Evolutionary conservation across 75 land plant species (phyloP).

Genomic region (Selaginella moellendorffii): DNA sequence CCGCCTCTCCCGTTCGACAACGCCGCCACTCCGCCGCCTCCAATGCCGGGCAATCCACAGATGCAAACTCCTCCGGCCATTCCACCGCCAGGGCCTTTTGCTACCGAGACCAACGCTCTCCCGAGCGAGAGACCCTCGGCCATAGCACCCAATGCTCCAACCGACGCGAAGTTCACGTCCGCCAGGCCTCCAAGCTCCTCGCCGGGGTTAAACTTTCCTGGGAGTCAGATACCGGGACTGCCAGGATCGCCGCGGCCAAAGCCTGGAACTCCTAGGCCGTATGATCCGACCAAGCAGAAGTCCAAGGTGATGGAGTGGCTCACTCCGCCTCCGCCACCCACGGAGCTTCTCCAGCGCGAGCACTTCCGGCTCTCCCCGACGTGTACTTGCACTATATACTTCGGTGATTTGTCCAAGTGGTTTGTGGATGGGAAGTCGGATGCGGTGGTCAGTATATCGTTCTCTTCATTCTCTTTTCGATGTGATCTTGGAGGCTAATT

Average conservation of each 20-base stretch:
- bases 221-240: not conserved
- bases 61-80: not conserved
- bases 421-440: constrained; percentile 16
- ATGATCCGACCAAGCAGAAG: not conserved
- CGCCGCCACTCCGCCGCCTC: not conserved
- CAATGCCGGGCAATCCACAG: not conserved
- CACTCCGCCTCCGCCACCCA: not conserved
- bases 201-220: not conserved
- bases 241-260: not conserved
- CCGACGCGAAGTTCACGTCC: not conserved
- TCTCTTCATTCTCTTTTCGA: too few relatives aligned
- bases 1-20: not conserved
- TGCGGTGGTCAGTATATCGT: constrained; percentile 18
- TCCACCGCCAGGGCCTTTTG: not conserved
- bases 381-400: not conserved
- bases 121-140: not conserved
- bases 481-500: not conserved
- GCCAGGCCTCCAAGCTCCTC: not conserved
- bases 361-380: not conserved
- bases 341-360: not conserved
- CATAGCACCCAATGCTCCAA: not conserved
- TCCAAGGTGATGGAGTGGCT: not conserved
- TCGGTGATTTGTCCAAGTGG: constrained; percentile 24
- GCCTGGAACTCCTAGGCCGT: not conserved
- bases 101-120: not conserved